Conservation (phyloP, 2,329 filamentous ascomycete genomes). For the Trichoderma atrobrunneum region DNA sequence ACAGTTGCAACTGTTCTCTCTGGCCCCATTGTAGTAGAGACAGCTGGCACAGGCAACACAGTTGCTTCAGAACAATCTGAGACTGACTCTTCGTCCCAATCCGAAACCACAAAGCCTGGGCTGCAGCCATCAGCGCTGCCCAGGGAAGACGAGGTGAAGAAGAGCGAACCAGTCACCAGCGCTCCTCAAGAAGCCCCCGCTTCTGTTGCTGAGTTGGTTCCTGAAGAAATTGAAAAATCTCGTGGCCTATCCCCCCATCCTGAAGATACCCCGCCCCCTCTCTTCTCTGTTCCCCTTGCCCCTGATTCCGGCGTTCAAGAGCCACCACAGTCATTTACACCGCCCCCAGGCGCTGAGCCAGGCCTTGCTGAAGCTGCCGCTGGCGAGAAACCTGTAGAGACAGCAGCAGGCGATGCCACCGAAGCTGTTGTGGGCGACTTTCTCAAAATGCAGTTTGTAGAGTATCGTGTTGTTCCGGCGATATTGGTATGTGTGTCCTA, state of each 20-base stretch:
- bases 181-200: constrained; percentile 22
- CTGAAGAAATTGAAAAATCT: constrained; percentile 20
- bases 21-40: background rate
- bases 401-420: constrained; percentile 19
- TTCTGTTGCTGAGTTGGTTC: constrained; percentile 16
- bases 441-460: constrained; percentile 94
- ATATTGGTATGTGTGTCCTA: constrained; percentile 69
- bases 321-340: constrained; percentile 21
- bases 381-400: constrained; percentile 18
- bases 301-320: constrained; percentile 30
- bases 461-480: constrained; percentile 89
- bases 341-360: background rate
- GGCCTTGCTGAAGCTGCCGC: constrained; percentile 11
- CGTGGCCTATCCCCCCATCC: constrained; percentile 51
- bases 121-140: constrained; percentile 2
- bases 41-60: background rate
- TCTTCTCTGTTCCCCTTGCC: constrained; percentile 41
- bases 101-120: background rate
- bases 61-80: background rate
- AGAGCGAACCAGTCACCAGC: background rate
- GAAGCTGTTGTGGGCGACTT: constrained; percentile 88
- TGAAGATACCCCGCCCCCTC: constrained; percentile 66
- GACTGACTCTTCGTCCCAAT: background rate
- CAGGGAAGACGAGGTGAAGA: background rate
- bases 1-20: background rate